Evolutionary conservation across 2,329 filamentous ascomycete genomes (phyloP), one percentile per base, ranked within the genome.

Genomic region (Achaetomium macrosporum): DNA sequence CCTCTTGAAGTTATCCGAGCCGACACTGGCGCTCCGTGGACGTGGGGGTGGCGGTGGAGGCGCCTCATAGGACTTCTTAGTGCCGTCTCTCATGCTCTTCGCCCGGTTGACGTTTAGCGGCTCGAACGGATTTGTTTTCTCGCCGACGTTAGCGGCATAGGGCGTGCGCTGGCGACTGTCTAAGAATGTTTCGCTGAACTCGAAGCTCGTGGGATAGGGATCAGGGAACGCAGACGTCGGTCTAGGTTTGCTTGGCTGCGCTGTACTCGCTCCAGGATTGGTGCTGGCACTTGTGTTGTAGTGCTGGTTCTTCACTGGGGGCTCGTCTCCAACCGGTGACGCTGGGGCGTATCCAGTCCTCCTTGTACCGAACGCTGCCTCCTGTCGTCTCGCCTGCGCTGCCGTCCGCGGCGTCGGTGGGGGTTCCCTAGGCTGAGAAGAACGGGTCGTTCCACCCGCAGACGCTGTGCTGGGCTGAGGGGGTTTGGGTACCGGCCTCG

Each of bases 101-200:
- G 74, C 68, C n/a, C 76, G 69, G 44, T 68, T 67, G n/a, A 76
- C 52, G 10, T 65, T 66, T 25, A 70, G 62, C 7, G 72, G 74
- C 42, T 81, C 78, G 54, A 80, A 82, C 0, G 78, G 74, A 42
- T 81, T 76, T 5, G 78, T 76, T 66, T 77, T 83, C 64, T 84
- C 82, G 33, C 81, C 79, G 12, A 77, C 73, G 31, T 76, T 73
- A 1, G 71, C 74, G 40, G 74, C 71, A 61, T 84, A 84, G 0
- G 81, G 79, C 6, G 77, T 79, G 59, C 78, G 79, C 50, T 79
- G 72, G n/a, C 79, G 73, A n/a, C 66, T 64, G 54, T 82, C 77
- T 40, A 69, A 52, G 41, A 69, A 70, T 1, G 65, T 66, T 5
- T 75, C 72, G 60, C 71, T 70, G 53, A 79, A 78, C 39, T 60